Evolutionary conservation across 129 eudicot species (phyloP).

Genomic region (Artemisia annua): DNA sequence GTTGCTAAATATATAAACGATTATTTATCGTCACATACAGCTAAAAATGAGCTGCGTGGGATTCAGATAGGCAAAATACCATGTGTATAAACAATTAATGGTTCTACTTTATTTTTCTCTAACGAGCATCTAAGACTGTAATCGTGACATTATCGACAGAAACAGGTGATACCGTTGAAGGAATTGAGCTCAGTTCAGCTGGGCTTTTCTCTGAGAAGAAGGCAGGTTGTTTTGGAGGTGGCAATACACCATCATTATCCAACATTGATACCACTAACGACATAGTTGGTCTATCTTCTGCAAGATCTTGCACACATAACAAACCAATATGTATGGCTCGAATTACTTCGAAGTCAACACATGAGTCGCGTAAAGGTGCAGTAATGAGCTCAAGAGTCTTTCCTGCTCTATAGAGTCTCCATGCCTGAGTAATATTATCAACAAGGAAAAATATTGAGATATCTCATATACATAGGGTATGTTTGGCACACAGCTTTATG

Average conservation of each 20-base stretch:
- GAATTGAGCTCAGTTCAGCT: not conserved
- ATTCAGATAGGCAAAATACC: no score
- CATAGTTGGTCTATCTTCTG: slow-evolving; percentile 35
- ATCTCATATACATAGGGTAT: not conserved
- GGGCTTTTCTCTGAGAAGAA: slow-evolving; percentile 9
- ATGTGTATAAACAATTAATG: no score
- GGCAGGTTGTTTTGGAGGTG: slow-evolving; percentile 25
- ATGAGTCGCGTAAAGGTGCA: slow-evolving; percentile 12
- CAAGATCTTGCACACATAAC: slow-evolving; percentile 29
- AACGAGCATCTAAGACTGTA: slow-evolving; percentile 24
- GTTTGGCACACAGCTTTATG: no score
- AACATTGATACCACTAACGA: slow-evolving; percentile 24
- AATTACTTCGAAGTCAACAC: slow-evolving; percentile 9
- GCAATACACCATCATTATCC: slow-evolving; percentile 15
- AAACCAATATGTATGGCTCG: slow-evolving; percentile 25
- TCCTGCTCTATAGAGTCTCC: slow-evolving; percentile 19
- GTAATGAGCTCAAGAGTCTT: slow-evolving; percentile 16
- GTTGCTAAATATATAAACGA: no score
- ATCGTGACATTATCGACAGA: slow-evolving; percentile 21
- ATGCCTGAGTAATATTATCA: slow-evolving; percentile 20
- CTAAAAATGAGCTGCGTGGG: no score
- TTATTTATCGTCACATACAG: no score
- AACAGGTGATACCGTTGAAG: not conserved
- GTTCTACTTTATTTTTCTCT: not conserved
- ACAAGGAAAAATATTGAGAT: slow-evolving; percentile 8